Percentiles rank a stretch among this genome's conserved stretches.
Conservation (phyloP, 2,329 filamentous ascomycete species). For the Plectosphaerella plurivora region DNA sequence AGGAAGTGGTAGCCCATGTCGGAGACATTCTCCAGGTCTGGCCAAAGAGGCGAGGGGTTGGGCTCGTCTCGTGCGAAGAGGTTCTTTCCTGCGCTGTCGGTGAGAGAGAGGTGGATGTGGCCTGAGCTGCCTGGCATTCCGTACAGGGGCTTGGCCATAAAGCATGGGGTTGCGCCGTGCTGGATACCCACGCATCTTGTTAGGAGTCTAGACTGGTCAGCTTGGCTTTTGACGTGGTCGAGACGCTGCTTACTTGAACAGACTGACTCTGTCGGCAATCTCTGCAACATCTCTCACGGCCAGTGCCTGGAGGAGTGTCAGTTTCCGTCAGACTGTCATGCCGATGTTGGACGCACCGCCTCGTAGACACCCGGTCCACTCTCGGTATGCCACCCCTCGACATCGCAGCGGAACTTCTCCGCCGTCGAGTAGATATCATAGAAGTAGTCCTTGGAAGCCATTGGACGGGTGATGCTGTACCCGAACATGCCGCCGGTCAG, state of each 20-base stretch:
- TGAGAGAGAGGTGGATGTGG: constrained; percentile 70
- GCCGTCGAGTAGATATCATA: constrained; percentile 72
- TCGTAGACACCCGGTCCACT: constrained; percentile 59
- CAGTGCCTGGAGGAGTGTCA: not conserved
- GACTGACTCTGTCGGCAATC: constrained; percentile 67
- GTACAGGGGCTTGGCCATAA: constrained; percentile 74
- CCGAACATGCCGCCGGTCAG: constrained; percentile 81
- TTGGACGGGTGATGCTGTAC: constrained; percentile 71
- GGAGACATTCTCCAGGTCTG: constrained; percentile 60
- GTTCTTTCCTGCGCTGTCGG: constrained; percentile 60
- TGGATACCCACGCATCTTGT: constrained; percentile 39
- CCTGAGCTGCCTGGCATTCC: constrained; percentile 70
- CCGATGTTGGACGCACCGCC: constrained; percentile 2
- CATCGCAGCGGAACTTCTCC: constrained; percentile 63
- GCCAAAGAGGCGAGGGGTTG: constrained; percentile 55
- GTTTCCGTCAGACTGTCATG: not conserved
- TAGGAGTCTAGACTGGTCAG: constrained; percentile 62
- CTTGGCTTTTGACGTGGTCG: not conserved
- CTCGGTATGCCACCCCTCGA: constrained; percentile 83
- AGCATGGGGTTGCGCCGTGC: constrained; percentile 70
- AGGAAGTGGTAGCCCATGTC: constrained; percentile 69
- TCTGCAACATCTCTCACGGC: constrained; percentile 53
- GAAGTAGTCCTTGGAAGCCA: constrained; percentile 79
- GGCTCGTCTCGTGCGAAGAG: constrained; percentile 59
- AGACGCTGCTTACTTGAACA: constrained; percentile 59